Conservation (phyloP, 495 filamentous ascomycete species). For the Clavariopsis aquatica region DNA sequence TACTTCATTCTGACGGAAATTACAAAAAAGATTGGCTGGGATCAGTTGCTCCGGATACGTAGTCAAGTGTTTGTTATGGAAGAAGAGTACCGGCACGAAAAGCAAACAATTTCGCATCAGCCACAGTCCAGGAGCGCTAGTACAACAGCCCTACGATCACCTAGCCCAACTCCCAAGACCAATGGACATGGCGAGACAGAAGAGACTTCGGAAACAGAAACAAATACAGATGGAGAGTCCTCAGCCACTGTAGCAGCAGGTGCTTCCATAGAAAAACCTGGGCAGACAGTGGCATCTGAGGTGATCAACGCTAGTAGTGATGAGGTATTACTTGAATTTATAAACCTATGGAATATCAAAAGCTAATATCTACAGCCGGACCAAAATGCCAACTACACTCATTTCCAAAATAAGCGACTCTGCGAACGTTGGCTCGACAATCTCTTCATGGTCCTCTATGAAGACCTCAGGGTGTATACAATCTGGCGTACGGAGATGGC, state of each 20-base stretch:
- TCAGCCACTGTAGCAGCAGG: slow-evolving; percentile 42
- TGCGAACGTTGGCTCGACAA: slow-evolving; percentile 98
- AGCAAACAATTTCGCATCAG: slow-evolving; percentile 58
- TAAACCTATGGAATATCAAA: slow-evolving; percentile 44
- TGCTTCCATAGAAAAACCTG: slow-evolving; percentile 70
- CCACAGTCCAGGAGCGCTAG: slow-evolving; percentile 67
- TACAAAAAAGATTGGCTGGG: slow-evolving; percentile 94
- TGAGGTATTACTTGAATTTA: slow-evolving; percentile 44
- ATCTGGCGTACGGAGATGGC: slow-evolving; percentile 99
- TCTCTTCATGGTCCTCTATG: slow-evolving; percentile 98
- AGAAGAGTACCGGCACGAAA: slow-evolving; percentile 93
- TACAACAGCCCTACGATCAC: slow-evolving; percentile 69
- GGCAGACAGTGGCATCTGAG: slow-evolving; percentile 77
- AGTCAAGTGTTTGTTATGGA: slow-evolving; percentile 99
- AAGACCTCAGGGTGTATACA: slow-evolving; percentile 96
- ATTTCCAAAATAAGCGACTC: slow-evolving; percentile 91
- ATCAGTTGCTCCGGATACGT: slow-evolving; percentile 85
- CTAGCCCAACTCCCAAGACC: slow-evolving; percentile 61
- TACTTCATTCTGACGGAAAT: slow-evolving; percentile 94
- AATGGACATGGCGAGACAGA: slow-evolving; percentile 60
- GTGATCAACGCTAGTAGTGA: slow-evolving; percentile 78
- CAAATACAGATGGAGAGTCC: slow-evolving; percentile 19
- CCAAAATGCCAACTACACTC: slow-evolving; percentile 59
- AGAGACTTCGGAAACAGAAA: slow-evolving; percentile 35
- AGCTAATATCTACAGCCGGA: slow-evolving; percentile 39